Conservation (phyloP, 768 basidiomycete species). For the Auricularia cornea region DNA sequence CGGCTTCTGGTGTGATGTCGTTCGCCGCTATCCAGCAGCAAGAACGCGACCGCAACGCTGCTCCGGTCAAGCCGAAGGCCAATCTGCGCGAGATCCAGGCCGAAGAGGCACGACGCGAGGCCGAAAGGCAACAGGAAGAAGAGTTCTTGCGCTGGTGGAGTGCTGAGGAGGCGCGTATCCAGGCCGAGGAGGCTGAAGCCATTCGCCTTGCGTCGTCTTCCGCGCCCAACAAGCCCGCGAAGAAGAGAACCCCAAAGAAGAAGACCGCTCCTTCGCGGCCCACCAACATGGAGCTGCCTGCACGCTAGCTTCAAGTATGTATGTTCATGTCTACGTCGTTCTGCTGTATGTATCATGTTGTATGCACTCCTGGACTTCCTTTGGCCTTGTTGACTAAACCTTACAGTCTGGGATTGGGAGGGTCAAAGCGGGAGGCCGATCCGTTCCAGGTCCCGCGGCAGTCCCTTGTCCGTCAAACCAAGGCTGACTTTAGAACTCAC, state of each 20-base stretch:
- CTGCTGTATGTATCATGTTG: too few species aligned
- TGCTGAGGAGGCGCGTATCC: slow-evolving; percentile 69
- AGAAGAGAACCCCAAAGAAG: background rate
- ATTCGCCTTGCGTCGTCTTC: background rate
- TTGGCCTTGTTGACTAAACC: too few species aligned
- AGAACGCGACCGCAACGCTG: slow-evolving; percentile 48
- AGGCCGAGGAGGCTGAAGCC: slow-evolving; percentile 29
- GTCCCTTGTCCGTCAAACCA: too few species aligned
- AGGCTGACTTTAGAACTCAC: too few species aligned
- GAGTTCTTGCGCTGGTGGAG: slow-evolving; percentile 90
- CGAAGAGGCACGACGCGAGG: slow-evolving; percentile 44
- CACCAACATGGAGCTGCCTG: too few species aligned
- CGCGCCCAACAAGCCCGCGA: background rate
- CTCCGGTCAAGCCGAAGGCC: slow-evolving; percentile 40
- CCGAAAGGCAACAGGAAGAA: slow-evolving; percentile 51
- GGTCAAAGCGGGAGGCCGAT: too few species aligned
- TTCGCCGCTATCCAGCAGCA: slow-evolving; percentile 79
- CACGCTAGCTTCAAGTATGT: too few species aligned
- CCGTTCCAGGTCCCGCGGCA: too few species aligned
- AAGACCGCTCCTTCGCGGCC: background rate
- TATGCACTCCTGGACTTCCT: too few species aligned
- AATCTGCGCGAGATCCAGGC: slow-evolving; percentile 79
- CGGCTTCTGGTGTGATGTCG: slow-evolving; percentile 37
- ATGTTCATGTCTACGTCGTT: too few species aligned
- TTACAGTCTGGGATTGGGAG: too few species aligned